Conservation (phyloP, 2,329 filamentous ascomycete genomes). For the Aspergillus fumigatiaffinis region DNA sequence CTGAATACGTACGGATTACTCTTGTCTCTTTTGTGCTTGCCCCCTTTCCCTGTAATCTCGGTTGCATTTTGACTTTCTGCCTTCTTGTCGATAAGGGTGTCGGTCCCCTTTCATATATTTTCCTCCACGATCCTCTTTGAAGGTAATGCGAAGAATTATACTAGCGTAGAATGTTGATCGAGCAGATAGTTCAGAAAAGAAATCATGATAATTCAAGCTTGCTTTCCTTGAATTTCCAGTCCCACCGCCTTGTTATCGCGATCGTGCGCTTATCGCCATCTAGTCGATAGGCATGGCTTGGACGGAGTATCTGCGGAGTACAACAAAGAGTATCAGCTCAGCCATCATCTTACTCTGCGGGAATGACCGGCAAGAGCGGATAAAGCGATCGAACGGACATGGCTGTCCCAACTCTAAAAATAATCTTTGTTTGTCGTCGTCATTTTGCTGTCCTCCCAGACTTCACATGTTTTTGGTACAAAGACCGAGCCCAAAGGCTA, state of each 20-base stretch:
- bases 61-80: neutral
- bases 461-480: constrained; percentile 1
- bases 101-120: neutral
- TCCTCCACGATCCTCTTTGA: neutral
- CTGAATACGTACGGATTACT: neutral
- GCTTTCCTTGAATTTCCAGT: neutral
- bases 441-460: neutral
- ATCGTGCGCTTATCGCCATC: neutral
- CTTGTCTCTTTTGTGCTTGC: neutral
- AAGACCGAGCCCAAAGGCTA: constrained; percentile 1
- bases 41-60: neutral
- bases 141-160: neutral
- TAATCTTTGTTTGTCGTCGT: constrained; percentile 2
- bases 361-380: neutral
- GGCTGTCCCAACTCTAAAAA: neutral
- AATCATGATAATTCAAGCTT: neutral
- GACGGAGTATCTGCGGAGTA: neutral
- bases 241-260: neutral
- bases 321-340: too few species aligned
- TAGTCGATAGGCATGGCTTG: too few species aligned
- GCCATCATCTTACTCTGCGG: neutral
- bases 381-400: neutral
- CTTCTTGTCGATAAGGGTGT: neutral
- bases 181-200: neutral
- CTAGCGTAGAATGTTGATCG: neutral